A percentile compares a stretch with the other conserved stretches of the same genome.
Conservation (phyloP, 2,329 filamentous ascomycete species). For the Talaromyces sp. region DNA sequence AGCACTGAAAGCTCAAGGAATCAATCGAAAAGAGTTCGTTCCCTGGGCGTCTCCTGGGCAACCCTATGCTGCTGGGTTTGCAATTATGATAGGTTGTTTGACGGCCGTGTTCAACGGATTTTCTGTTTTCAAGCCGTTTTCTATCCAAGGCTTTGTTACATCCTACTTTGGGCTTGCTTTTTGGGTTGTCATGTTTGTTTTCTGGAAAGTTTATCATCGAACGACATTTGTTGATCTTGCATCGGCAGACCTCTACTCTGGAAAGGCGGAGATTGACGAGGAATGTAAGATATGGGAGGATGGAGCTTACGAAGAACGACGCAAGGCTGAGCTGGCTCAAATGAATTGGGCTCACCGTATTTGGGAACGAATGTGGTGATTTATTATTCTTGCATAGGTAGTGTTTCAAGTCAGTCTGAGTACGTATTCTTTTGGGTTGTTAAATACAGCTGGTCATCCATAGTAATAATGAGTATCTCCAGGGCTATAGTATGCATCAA, state of each 20-base stretch:
- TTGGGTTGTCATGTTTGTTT: constrained; percentile 46
- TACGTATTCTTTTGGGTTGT: no score
- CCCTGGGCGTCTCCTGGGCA: constrained; percentile 70
- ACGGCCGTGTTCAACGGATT: constrained; percentile 71
- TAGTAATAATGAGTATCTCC: no score
- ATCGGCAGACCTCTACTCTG: constrained; percentile 35
- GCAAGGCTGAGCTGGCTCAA: constrained; percentile 31
- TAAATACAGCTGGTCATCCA: no score
- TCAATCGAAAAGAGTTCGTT: constrained; percentile 63
- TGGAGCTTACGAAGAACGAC: constrained; percentile 30
- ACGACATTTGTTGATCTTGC: constrained; percentile 32
- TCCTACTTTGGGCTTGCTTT: constrained; percentile 52
- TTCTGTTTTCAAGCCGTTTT: constrained; percentile 43
- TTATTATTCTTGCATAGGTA: no score
- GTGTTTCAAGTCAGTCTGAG: no score
- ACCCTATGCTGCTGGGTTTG: constrained; percentile 70
- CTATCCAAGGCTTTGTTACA: constrained; percentile 53
- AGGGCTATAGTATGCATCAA: no score
- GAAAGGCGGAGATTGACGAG: constrained; percentile 38
- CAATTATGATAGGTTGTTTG: constrained; percentile 54
- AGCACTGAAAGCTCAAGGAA: constrained; percentile 68
- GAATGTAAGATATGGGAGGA: constrained; percentile 41
- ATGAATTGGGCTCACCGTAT: constrained; percentile 31
- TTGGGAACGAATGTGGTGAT: constrained; percentile 39
- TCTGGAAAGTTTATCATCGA: constrained; percentile 37